A percentile compares a stretch with the other conserved stretches of the same genome.
Evolutionary conservation across 2,329 filamentous ascomycete genomes (phyloP).

Genomic region (Microdochium nivale): DNA sequence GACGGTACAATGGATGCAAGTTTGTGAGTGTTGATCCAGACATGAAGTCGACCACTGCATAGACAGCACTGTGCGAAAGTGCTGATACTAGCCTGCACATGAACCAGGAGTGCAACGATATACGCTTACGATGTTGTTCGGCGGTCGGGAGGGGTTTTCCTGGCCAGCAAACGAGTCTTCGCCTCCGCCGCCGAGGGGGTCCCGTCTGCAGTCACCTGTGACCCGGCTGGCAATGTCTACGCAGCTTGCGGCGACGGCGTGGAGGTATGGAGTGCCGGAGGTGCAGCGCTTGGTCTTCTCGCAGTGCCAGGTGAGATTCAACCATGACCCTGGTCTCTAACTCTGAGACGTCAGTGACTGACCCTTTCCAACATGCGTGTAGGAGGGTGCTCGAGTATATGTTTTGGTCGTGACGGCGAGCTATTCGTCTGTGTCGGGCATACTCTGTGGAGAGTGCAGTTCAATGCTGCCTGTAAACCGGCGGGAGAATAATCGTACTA

Average conservation of each 20-base stretch:
- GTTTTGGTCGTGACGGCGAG: constrained; percentile 30
- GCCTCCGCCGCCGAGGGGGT: constrained; percentile 36
- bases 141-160: constrained; percentile 26
- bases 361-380: background rate
- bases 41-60: background rate
- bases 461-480: constrained; percentile 7
- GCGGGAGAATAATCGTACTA: background rate
- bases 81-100: background rate
- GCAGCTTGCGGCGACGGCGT: constrained; percentile 38
- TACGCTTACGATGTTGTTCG: constrained; percentile 39
- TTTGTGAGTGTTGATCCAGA: background rate
- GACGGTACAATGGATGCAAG: constrained; percentile 21
- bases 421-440: constrained; percentile 39
- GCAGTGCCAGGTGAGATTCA: constrained; percentile 21
- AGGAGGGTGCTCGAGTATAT: constrained; percentile 34
- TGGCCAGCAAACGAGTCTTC: constrained; percentile 42
- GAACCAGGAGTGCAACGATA: constrained; percentile 23
- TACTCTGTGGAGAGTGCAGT: constrained; percentile 31
- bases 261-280: constrained; percentile 37
- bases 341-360: background rate
- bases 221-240: constrained; percentile 34
- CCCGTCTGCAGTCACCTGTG: constrained; percentile 33
- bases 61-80: too few species aligned
- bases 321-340: background rate
- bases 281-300: constrained; percentile 32